phyloP scores from a whole-genome alignment of 306 rosid species.

The Quercus gilva region DNA sequence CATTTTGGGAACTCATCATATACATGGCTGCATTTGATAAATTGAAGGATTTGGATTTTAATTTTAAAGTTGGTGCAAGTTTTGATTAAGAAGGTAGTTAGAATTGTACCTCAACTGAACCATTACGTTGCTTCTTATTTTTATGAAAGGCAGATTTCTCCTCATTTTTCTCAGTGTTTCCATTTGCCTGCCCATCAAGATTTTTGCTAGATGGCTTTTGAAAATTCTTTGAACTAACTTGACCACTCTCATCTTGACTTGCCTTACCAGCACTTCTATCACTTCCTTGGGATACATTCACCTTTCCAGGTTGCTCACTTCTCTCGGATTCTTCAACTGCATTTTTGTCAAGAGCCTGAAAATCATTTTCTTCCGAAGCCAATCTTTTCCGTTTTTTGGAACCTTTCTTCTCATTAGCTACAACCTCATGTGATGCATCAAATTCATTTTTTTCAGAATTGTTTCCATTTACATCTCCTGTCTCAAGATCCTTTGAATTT shows the following conservation, averaged over 20 bases:
- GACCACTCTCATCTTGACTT: constrained; percentile 1
- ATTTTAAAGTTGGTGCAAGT: not conserved
- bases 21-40: not conserved
- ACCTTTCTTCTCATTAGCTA: constrained; percentile 34
- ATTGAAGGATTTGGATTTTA: not conserved
- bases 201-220: constrained; percentile 20
- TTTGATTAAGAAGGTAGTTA: not conserved
- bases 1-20: not conserved
- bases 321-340: constrained; percentile 46
- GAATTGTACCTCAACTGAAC: constrained; percentile 63
- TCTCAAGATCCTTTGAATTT: constrained; percentile 13
- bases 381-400: constrained; percentile 70
- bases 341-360: constrained; percentile 30
- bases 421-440: constrained; percentile 20
- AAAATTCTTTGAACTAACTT: constrained; percentile 7
- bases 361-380: constrained; percentile 46
- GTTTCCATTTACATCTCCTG: not conserved
- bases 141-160: constrained; percentile 45
- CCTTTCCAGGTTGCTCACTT: constrained; percentile 25
- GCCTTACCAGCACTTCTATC: constrained; percentile 7
- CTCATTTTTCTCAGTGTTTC: constrained; percentile 29
- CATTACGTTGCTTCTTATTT: constrained; percentile 52
- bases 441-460: not conserved
- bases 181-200: constrained; percentile 25
- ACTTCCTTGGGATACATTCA: constrained; percentile 16